Base-by-base conservation (phyloP, 2,329 filamentous ascomycete genomes). In the Geoglossum cookeanum region DNA sequence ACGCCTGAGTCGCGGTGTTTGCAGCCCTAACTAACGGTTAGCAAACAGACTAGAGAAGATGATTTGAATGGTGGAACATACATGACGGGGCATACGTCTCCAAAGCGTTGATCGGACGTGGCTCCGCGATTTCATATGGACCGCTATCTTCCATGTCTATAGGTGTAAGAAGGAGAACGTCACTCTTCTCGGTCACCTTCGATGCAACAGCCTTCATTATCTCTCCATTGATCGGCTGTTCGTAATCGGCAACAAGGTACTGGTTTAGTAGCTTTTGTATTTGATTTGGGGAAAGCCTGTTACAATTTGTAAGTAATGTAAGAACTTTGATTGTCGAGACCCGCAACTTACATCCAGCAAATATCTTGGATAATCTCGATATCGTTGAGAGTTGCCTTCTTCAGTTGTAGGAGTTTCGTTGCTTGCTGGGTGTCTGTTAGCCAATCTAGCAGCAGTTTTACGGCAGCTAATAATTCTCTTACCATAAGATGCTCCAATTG, bases 341-440 rank as follows among this genome's bases (percentile, higher is more conserved):
- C 27, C n/a, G 52, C 48, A 35, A 79, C 87, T 81, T 74, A 94
- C 91, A 97, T 97, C 91, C 91, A 97, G 79, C 92, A 98, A 65
- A 98, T 98, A 69, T 98, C 92, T 74, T 98, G 92, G 66, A 98
- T 98, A 65, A 98, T 98, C 73, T 98, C 92, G 65, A 98, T 98
- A 67, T 98, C 92, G 69, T 97, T 98, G 68, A 98, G 74, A 0
- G 92, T 98, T 7, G 92, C 92, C 75, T 98, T 98, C 83, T 98
- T 98, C 61, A 98, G 77, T 71, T 98, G 92, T 62, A 98, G 78
- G 62, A 98, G 83, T 75, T 98, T 98, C 22, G 92, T 98, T 56
- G 92, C 92, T 87, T 97, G 91, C 84, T 87, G 61, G 4, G 42
- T 30, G 22, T 52, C 6, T 49, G 45, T 58, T 32, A 32, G 27